Evolutionary conservation across 371 early-diverging fungal species (phyloP).

Genomic region (Mycotypha africana): DNA sequence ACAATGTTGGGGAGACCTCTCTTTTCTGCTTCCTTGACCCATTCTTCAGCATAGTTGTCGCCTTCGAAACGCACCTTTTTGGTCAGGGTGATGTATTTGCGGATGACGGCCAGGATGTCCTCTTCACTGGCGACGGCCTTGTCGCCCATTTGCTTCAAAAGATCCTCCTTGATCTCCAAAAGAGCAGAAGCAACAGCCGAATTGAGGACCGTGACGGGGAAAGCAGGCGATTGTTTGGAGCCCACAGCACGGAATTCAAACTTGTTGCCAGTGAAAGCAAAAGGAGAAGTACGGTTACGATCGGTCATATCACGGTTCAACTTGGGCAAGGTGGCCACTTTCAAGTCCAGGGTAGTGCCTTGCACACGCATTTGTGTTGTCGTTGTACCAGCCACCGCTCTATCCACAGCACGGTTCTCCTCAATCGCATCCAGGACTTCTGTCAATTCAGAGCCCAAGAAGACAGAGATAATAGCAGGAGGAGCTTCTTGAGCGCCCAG

Average conservation of each 20-base stretch:
- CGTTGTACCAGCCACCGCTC: conserved; percentile 72
- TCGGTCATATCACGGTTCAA: conserved; percentile 96
- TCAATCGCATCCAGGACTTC: conserved; percentile 92
- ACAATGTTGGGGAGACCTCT: conserved; percentile 94
- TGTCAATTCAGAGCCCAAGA: conserved; percentile 92
- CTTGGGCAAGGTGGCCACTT: conserved; percentile 87
- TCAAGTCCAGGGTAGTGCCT: conserved; percentile 92
- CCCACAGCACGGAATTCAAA: conserved; percentile 99
- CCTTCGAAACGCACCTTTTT: conserved; percentile 95
- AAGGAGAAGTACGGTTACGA: conserved; percentile 98
- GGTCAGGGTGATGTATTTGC: conserved; percentile 73
- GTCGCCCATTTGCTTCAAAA: conserved; percentile 71
- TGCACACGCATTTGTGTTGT: conserved; percentile 88
- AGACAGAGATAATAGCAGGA: conserved; percentile 94
- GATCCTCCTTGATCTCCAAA: conserved; percentile 63
- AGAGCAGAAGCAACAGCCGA: conserved; percentile 88
- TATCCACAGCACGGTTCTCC: conserved; percentile 79
- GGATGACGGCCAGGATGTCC: conserved; percentile 85
- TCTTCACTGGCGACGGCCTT: conserved; percentile 74
- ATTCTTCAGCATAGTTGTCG: conserved; percentile 87
- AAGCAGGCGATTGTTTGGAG: conserved; percentile 95
- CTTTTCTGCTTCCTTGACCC: conserved; percentile 72
- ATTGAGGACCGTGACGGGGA: conserved; percentile 92
- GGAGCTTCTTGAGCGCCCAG: conserved; percentile 98
- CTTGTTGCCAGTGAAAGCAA: conserved; percentile 99